Percentiles rank a stretch among this genome's conserved stretches.
Conservation (phyloP, 345 rosid species). For the Rubroshorea leprosula region DNA sequence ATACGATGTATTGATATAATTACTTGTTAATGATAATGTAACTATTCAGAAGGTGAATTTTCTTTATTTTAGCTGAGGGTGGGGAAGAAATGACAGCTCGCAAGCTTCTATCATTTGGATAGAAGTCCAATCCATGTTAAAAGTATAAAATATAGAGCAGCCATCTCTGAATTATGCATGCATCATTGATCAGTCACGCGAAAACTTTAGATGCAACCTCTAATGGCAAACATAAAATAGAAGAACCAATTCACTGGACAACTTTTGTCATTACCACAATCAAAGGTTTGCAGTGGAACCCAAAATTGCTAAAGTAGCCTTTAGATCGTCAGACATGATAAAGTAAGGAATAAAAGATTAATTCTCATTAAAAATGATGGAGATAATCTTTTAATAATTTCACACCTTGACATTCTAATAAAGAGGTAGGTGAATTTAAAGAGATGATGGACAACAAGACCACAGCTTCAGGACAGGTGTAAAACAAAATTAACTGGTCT, state of each 20-base stretch:
- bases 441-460: background rate
- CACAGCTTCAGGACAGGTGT: background rate
- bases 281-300: too few relatives aligned
- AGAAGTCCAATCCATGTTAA: background rate
- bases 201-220: background rate
- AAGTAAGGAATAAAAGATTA: too few relatives aligned
- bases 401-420: too few relatives aligned
- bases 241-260: too few relatives aligned
- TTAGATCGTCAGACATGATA: too few relatives aligned
- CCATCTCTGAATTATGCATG: background rate
- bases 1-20: slow-evolving; percentile 27
- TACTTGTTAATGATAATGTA: background rate
- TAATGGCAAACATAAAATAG: background rate
- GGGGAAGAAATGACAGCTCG: too few relatives aligned
- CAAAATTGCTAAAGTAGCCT: too few relatives aligned
- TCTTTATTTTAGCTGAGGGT: too few relatives aligned
- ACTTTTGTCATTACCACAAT: too few relatives aligned
- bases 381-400: background rate
- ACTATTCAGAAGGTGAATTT: too few relatives aligned
- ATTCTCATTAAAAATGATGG: background rate
- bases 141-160: background rate
- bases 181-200: too few relatives aligned
- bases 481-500: background rate
- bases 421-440: background rate
- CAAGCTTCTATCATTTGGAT: too few relatives aligned